Base-by-base conservation (phyloP, 2,329 filamentous ascomycete species). In the Talaromyces amestolkiae region DNA sequence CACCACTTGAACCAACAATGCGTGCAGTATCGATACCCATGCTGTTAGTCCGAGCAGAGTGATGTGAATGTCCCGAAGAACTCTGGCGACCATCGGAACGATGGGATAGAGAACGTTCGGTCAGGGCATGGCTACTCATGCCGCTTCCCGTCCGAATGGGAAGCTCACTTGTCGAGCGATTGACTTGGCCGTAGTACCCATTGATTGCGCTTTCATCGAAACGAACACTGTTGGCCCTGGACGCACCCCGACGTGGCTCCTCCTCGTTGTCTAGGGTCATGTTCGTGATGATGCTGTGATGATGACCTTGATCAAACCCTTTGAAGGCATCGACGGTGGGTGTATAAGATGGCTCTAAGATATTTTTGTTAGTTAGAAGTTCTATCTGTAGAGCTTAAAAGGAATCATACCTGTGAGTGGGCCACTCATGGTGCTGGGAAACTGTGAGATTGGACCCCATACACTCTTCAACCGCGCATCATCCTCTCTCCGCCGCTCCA, bases 201-300 rank as follows among this genome's bases (percentile, higher is more conserved):
- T 97, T 93, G 71, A 97, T 88, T 15, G 94, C 93, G 74, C 92
- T 97, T 76, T 98, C 94, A 74, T 98, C 95, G 73, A 99, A 99
- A 43, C 95, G 91, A 70, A 99, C 95, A 74, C 95, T 98, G 76
- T 98, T 98, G 58, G 95, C 94, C 71, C 95, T 87, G 19, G 95
- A 99, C 19, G 92, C 90, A 22, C 91, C 92, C 63, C 95, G 92
- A 68, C 94, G 87, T 43, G 92, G 88, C 65, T 92, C 89, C 37
- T 98, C 93, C 68, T 97, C 93, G 5, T 89, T 86, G 69, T 97
- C 94, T 7, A 98, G 83, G 66, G 93, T 91, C 65, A 97, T 84
- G 63, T 91, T 92, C 61, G 89, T 90, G 58, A 96, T 85, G 66
- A 95, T 83, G 72, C 89, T 91, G 73, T 90, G 90, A 58, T 90